These are phyloP conservation scores for Boletellus sp. DNA, from an alignment of 768 basidiomycete species.

Conservation along the genomic window DNA sequence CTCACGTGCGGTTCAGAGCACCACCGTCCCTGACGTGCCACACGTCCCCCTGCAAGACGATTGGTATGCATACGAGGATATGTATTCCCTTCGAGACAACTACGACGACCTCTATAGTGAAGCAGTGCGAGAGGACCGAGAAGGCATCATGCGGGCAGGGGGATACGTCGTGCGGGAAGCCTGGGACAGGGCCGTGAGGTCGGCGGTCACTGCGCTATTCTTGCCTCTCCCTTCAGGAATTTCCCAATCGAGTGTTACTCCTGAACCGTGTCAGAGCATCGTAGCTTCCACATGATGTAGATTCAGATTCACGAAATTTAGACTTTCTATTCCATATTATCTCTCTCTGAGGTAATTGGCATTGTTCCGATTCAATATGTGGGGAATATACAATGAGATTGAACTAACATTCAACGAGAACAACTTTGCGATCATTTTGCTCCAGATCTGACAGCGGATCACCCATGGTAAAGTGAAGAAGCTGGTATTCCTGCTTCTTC, in stretches of 20 bases:
- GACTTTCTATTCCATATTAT: neutral
- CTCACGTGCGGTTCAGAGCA: constrained; percentile 61
- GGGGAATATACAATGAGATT: neutral
- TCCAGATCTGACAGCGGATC: constrained; percentile 56
- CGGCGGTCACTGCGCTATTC: constrained; percentile 71
- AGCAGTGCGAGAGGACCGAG: constrained; percentile 69
- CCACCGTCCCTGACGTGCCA: constrained; percentile 71
- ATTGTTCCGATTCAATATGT: neutral
- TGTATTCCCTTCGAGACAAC: constrained; percentile 49
- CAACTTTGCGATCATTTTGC: constrained; percentile 44
- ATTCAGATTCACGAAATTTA: neutral
- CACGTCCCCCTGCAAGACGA: constrained; percentile 76
- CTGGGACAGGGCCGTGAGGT: constrained; percentile 78
- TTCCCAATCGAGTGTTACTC: constrained; percentile 5
- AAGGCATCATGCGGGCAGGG: constrained; percentile 78
- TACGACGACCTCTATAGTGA: constrained; percentile 77
- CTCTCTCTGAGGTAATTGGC: neutral
- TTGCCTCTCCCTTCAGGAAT: constrained; percentile 45
- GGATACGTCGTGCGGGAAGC: constrained; percentile 81
- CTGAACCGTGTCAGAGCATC: constrained; percentile 36
- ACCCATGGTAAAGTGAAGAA: constrained; percentile 77
- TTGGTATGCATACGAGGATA: constrained; percentile 72
- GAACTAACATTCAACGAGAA: constrained; percentile 37
- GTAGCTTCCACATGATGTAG: constrained; percentile 35
- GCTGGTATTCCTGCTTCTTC: constrained; percentile 62